phyloP scores from a whole-genome alignment of 495 filamentous ascomycete genomes.

The Cairneyella variabilis region DNA sequence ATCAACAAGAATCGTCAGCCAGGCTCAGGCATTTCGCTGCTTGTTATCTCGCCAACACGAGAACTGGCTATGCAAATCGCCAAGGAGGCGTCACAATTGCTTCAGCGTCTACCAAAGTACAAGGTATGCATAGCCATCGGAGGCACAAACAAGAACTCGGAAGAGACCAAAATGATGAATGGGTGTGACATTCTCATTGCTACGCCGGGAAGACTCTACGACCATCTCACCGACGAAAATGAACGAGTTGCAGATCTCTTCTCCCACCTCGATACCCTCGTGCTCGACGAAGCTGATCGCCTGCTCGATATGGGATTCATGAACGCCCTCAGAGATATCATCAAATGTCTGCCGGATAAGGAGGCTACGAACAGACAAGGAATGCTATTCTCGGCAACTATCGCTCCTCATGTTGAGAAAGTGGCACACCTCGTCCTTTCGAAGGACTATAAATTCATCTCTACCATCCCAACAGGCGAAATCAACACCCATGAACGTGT shows the following conservation, averaged over 20 bases:
- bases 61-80: slow-evolving; percentile 67
- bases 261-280: slow-evolving; percentile 49
- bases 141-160: slow-evolving; percentile 34
- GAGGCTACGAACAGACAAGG: slow-evolving; percentile 50
- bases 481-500: slow-evolving; percentile 57
- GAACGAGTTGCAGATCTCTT: slow-evolving; percentile 38
- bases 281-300: slow-evolving; percentile 66
- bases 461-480: slow-evolving; percentile 59
- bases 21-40: slow-evolving; percentile 47
- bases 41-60: slow-evolving; percentile 63
- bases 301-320: slow-evolving; percentile 66
- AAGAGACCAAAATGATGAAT: slow-evolving; percentile 30
- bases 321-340: slow-evolving; percentile 52
- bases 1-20: slow-evolving; percentile 30
- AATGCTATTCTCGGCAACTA: slow-evolving; percentile 71
- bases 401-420: slow-evolving; percentile 58
- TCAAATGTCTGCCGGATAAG: slow-evolving; percentile 54
- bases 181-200: slow-evolving; percentile 53
- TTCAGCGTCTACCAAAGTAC: slow-evolving; percentile 31
- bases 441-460: slow-evolving; percentile 54
- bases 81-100: slow-evolving; percentile 39
- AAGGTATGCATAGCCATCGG: slow-evolving; percentile 35
- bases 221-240: slow-evolving; percentile 48
- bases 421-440: slow-evolving; percentile 55
- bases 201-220: slow-evolving; percentile 60